Percentiles rank a stretch among this genome's conserved stretches.
These are phyloP conservation scores for Pleurotus tuoliensis DNA, from an alignment of 768 basidiomycete species.

Conservation along the genomic window DNA sequence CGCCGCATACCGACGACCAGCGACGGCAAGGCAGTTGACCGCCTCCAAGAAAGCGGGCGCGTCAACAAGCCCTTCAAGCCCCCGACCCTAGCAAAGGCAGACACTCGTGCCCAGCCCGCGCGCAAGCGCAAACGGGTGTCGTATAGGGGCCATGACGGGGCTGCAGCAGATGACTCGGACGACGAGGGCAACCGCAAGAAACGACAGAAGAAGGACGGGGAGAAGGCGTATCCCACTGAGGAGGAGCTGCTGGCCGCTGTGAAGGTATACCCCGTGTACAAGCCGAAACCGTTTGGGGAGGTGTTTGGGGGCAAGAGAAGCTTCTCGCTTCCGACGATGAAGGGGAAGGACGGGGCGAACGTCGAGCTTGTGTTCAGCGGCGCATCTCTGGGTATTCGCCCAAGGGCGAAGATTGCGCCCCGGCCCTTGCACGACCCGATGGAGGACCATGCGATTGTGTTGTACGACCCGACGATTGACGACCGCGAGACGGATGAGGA, in stretches of 20 bases:
- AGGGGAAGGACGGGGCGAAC: conserved; percentile 60
- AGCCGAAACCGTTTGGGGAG: conserved; percentile 72
- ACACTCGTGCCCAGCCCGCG: conserved; percentile 57
- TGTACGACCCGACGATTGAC: conserved; percentile 96
- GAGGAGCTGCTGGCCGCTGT: conserved; percentile 59
- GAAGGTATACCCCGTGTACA: conserved; percentile 75
- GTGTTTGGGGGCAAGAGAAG: conserved; percentile 38
- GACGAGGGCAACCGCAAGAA: conserved; percentile 47
- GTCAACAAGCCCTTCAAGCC: conserved; percentile 81
- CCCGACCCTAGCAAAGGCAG: conserved; percentile 43
- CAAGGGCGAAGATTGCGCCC: conserved; percentile 75
- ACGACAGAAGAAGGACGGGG: conserved; percentile 62
- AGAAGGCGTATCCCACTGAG: conserved; percentile 54
- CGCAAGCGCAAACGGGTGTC: conserved; percentile 88
- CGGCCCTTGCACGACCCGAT: conserved; percentile 96
- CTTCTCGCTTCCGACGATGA: conserved; percentile 86
- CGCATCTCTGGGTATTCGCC: conserved; percentile 80
- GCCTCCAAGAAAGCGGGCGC: conserved; percentile 67
- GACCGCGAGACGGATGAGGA: conserved; percentile 89
- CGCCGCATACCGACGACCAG: conserved; percentile 63
- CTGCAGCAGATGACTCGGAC: conserved; percentile 55
- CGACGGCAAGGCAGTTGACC: conserved; percentile 65
- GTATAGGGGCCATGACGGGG: conserved; percentile 68
- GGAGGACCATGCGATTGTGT: conserved; percentile 95
- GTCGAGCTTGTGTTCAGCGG: conserved; percentile 58